Percentiles rank a stretch among this genome's conserved stretches.
Conservation (phyloP, 2,329 filamentous ascomycete genomes). For the Zymoseptoria crescenta region DNA sequence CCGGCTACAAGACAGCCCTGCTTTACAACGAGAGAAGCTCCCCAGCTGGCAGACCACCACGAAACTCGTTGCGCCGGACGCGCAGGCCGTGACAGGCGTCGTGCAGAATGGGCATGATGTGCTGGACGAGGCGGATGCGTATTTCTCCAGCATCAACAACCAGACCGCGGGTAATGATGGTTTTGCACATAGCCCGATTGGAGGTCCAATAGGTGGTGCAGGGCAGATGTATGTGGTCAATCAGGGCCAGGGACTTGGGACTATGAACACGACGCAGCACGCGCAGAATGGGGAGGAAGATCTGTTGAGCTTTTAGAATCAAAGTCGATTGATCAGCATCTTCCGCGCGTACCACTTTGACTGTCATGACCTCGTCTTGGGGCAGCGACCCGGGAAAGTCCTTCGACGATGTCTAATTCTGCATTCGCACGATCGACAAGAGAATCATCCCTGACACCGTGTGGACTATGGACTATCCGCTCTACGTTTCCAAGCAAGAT, state of each 20-base stretch:
- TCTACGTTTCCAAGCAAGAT: no score
- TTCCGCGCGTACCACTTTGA: not conserved
- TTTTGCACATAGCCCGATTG: constrained; percentile 30
- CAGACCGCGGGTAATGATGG: constrained; percentile 49
- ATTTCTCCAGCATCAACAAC: constrained; percentile 64
- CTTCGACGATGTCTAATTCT: no score
- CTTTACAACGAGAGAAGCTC: constrained; percentile 66
- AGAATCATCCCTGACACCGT: no score
- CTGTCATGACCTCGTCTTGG: no score
- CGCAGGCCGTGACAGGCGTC: constrained; percentile 56
- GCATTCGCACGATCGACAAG: no score
- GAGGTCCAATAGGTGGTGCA: constrained; percentile 30
- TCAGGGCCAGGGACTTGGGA: constrained; percentile 69
- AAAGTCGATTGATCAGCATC: not conserved
- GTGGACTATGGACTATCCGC: no score
- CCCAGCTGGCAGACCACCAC: constrained; percentile 41
- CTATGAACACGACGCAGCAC: constrained; percentile 62
- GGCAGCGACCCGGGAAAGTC: no score
- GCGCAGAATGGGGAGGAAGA: constrained; percentile 41
- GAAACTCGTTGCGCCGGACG: constrained; percentile 27
- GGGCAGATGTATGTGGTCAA: constrained; percentile 61
- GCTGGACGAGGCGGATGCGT: constrained; percentile 75
- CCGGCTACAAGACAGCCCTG: constrained; percentile 72
- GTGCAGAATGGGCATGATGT: constrained; percentile 17
- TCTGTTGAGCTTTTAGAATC: constrained; percentile 27